Evolutionary conservation across 2,329 filamentous ascomycete genomes (phyloP).

Genomic region (Ophiognomonia clavigignenti-juglandacearum): DNA sequence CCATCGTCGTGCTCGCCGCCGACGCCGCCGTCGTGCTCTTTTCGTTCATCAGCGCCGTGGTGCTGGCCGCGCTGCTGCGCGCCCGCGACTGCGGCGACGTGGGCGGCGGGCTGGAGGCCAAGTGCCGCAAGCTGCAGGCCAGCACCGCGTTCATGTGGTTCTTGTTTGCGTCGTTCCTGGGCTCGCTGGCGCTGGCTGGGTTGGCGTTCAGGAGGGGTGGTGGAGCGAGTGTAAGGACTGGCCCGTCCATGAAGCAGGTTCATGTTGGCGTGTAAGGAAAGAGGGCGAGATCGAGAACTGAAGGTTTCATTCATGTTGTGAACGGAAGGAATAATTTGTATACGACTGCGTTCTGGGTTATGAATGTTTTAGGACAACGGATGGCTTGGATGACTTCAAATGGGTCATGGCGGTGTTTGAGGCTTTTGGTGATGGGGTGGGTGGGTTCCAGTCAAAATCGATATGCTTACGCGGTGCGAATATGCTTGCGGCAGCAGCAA

Average conservation of each 20-base stretch:
- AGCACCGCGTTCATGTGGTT: slow-evolving; percentile 76
- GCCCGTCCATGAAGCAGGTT: slow-evolving; percentile 52
- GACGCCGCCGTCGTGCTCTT: slow-evolving; percentile 61
- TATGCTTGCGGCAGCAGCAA: too few relatives aligned
- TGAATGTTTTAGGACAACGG: too few relatives aligned
- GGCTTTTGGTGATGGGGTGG: too few relatives aligned
- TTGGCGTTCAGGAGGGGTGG: slow-evolving; percentile 47
- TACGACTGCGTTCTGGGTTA: not conserved
- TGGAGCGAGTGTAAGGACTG: slow-evolving; percentile 39
- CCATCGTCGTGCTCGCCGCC: slow-evolving; percentile 47
- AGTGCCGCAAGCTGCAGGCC: slow-evolving; percentile 72
- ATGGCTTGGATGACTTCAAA: too few relatives aligned
- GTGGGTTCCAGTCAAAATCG: too few relatives aligned
- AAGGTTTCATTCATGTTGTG: too few relatives aligned
- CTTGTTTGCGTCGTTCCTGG: slow-evolving; percentile 59
- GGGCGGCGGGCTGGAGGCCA: slow-evolving; percentile 49
- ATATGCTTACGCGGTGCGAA: too few relatives aligned
- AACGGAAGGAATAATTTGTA: not conserved
- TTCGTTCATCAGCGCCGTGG: slow-evolving; percentile 65
- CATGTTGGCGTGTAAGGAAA: slow-evolving; percentile 36
- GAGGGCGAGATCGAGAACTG: not conserved
- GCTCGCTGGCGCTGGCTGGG: slow-evolving; percentile 50
- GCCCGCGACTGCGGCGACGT: slow-evolving; percentile 62
- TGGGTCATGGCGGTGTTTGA: too few relatives aligned
- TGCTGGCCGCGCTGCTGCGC: slow-evolving; percentile 64